Evolutionary conservation across 805 yeast species (phyloP).

Genomic region (Starmerella tilneyi): DNA sequence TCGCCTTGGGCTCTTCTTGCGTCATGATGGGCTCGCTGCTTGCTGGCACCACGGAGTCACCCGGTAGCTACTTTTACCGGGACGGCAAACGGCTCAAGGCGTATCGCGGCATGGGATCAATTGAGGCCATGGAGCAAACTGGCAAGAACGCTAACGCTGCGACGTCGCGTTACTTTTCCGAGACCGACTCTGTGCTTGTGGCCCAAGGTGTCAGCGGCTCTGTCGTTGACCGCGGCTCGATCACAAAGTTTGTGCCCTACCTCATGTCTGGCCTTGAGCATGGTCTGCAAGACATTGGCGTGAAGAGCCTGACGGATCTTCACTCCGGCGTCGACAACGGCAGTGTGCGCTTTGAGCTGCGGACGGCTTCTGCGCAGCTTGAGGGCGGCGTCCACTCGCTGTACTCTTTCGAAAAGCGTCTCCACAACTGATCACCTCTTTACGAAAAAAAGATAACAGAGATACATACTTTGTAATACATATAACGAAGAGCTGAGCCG

Average conservation of each 20-base stretch:
- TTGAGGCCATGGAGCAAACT: constrained; percentile 95
- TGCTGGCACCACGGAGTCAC: constrained; percentile 97
- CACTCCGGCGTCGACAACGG: constrained; percentile 56
- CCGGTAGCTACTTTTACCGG: constrained; percentile 95
- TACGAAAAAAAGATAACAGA: neutral
- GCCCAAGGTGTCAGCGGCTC: constrained; percentile 99
- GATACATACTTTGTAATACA: no score
- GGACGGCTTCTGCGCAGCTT: constrained; percentile 97
- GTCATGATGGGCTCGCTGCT: constrained; percentile 99
- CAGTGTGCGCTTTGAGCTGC: constrained; percentile 81
- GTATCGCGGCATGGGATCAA: constrained; percentile 99
- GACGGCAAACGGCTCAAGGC: constrained; percentile 96
- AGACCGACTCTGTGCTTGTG: constrained; percentile 86
- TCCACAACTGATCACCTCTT: constrained; percentile 54
- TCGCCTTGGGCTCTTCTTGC: constrained; percentile 91
- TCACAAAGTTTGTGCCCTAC: constrained; percentile 88
- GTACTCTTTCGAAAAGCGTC: constrained; percentile 94
- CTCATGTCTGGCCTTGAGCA: constrained; percentile 92
- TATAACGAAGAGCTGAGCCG: no score
- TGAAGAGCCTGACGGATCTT: constrained; percentile 51
- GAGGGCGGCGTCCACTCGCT: constrained; percentile 98
- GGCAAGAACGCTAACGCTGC: constrained; percentile 88
- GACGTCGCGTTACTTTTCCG: constrained; percentile 95
- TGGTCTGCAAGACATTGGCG: constrained; percentile 97
- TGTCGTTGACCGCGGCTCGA: constrained; percentile 92